Evolutionary conservation across 2,329 filamentous ascomycete species (phyloP).

Genomic region (Zasmidium citrigriseum): DNA sequence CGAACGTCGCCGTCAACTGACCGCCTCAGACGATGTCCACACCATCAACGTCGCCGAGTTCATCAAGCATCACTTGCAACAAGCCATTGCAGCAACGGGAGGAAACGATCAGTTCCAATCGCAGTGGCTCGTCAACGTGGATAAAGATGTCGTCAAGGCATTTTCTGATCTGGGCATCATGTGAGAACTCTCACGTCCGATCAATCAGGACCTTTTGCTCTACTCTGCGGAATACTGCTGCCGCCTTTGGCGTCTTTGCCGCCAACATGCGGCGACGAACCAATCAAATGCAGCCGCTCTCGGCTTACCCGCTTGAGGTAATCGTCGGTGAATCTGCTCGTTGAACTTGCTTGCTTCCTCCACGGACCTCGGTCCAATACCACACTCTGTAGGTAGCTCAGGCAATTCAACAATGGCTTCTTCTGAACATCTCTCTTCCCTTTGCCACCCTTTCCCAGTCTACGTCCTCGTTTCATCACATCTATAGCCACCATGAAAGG

Average conservation of each 20-base stretch:
- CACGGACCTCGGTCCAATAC: background rate
- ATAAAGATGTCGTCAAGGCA: slow-evolving; percentile 67
- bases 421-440: background rate
- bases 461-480: background rate
- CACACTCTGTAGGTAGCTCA: background rate
- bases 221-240: too few species aligned
- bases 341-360: background rate
- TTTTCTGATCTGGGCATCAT: slow-evolving; percentile 52
- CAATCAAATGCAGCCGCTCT: background rate
- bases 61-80: slow-evolving; percentile 62
- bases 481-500: slow-evolving; percentile 23
- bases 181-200: too few species aligned
- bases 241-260: slow-evolving; percentile 1
- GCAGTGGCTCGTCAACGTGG: slow-evolving; percentile 72
- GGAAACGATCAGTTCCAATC: slow-evolving; percentile 67
- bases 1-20: slow-evolving; percentile 50
- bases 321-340: background rate
- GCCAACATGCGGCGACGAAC: background rate
- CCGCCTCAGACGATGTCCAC: slow-evolving; percentile 66
- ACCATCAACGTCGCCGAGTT: slow-evolving; percentile 65
- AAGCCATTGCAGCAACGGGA: slow-evolving; percentile 61
- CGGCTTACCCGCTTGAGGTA: background rate
- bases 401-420: background rate
- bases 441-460: background rate
- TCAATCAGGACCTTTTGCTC: background rate